A percentile compares a stretch with the other conserved stretches of the same genome.
Evolutionary conservation across 2,329 filamentous ascomycete genomes (phyloP).

Genomic region (Hymenoscyphus repandus): DNA sequence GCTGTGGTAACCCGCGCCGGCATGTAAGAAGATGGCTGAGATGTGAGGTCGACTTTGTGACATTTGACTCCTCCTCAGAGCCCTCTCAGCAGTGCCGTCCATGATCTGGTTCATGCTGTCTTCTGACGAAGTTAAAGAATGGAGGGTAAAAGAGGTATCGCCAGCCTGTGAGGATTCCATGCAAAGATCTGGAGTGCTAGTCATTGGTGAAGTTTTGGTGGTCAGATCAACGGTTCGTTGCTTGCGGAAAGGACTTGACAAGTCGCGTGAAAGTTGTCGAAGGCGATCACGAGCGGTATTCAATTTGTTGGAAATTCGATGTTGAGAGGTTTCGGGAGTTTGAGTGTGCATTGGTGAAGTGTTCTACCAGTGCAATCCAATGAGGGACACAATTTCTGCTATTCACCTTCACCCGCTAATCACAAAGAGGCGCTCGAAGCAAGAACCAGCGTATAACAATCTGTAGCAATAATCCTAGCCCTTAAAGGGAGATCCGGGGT

Average conservation of each 20-base stretch:
- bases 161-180: background rate
- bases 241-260: slow-evolving; percentile 17
- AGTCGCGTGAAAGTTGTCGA: slow-evolving; percentile 15
- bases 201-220: slow-evolving; percentile 9
- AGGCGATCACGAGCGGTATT: slow-evolving; percentile 15
- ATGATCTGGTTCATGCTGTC: slow-evolving; percentile 14
- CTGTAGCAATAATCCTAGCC: too few relatives aligned
- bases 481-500: too few relatives aligned
- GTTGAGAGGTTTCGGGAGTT: background rate
- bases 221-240: background rate
- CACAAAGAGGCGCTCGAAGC: background rate
- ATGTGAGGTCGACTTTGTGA: slow-evolving; percentile 30
- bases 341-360: background rate
- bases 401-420: too few relatives aligned
- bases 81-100: slow-evolving; percentile 28
- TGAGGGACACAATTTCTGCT: too few relatives aligned
- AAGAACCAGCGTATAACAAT: too few relatives aligned
- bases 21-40: slow-evolving; percentile 88
- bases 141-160: background rate
- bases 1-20: slow-evolving; percentile 92
- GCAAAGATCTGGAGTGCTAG: slow-evolving; percentile 9
- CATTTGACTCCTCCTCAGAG: slow-evolving; percentile 16
- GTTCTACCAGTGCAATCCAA: background rate
- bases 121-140: slow-evolving; percentile 1
- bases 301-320: slow-evolving; percentile 12